Base-by-base conservation (phyloP, 306 rosid genomes). In the Erythrophleum fordii region DNA sequence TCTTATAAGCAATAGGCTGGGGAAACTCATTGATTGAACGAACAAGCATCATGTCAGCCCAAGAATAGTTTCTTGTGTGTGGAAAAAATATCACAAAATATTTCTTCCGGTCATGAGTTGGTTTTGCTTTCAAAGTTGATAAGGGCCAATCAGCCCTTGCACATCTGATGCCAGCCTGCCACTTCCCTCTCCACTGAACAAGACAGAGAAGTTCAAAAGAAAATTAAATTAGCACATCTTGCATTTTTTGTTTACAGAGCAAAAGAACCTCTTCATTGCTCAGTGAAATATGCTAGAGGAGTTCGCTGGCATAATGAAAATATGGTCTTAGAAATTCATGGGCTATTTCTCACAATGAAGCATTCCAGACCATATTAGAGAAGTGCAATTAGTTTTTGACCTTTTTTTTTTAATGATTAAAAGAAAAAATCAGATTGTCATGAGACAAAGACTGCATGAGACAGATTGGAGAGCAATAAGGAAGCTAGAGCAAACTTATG, bases 111-210 rank as follows among this genome's bases (percentile, higher is more conserved):
- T 82, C 96, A 81, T 96, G 99, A 22, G 97, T 93, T 8, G 99
- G 99, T 76, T 96, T 96, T 80, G 99, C 99, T 91, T 77, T 96
- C 87, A 96, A 83, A 83, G 97, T 91, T 41, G 98, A 88, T 80
- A 96, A 86, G 0, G 99, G 99, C 97, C 98, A 93, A 85, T 96
- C 99, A 67, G 97, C 98, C 86, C 94, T 89, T 26, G 93, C 89
- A 76, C 99, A 96, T 85, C 97, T 88, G 80, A 96, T 92, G 79
- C 99, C 98, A 62, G 97, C 94, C 87, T 92, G 93, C 99, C 99
- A 93, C 88, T 90, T 96, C 76, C 99, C 99, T 83, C 99, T 90
- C 97, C 99, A 90, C 99, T 96, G 85, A 86, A 85, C 67, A 52
- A 74, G 84, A 84, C 42, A 79, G 48, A 64, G 45, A 70, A 83